Evolutionary conservation across 1,284 basidiomycete species (phyloP), one percentile per base, ranked within the genome.

Genomic region (Tilletiaria anomala): DNA sequence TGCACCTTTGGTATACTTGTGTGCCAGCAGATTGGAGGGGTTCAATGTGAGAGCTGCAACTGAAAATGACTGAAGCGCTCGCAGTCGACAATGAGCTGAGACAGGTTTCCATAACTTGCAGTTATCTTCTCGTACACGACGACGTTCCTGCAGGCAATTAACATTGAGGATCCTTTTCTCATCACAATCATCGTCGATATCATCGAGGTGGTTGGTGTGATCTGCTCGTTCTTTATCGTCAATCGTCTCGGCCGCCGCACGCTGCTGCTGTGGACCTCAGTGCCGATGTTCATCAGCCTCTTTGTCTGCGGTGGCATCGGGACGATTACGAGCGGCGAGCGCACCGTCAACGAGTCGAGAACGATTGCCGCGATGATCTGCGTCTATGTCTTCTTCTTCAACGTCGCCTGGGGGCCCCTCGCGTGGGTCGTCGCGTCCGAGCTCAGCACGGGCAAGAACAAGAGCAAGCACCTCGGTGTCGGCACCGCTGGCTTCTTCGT

Each of bases 401-500:
- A 71, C 57, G 40, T 69, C 34, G 68, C 69, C 4, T 72, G 70
- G 70, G 71, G 70, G 19, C 70, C 70, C 6, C 51, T 72, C 6
- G 68, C 69, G 6, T 70, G 68, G 69, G 50, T 53, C 8, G 56
- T 61, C 23, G 35, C 35, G 5, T 37, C 35, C 5, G 35, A 37
- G 35, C n/a, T 37, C 21, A 23, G 64, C 65, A 58, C 63, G 10
- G 69, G 70, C 22, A 56, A 65, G 50, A 70, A 70, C 53, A 58
- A 69, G 42, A 69, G 68, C 45, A 72, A 70, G 56, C 67, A 70
- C 53, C 67, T 72, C 58, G 65, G 64, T 18, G 54, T 72, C 41
- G 69, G 68, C 32, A 71, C 70, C 8, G 69, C 70, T 6, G 56
- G 57, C 29, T 72, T 72, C 69, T 72, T 70, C 70, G 50, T 71